Evolutionary conservation across 768 basidiomycete genomes (phyloP).

Genomic region (Inosperma sp.): DNA sequence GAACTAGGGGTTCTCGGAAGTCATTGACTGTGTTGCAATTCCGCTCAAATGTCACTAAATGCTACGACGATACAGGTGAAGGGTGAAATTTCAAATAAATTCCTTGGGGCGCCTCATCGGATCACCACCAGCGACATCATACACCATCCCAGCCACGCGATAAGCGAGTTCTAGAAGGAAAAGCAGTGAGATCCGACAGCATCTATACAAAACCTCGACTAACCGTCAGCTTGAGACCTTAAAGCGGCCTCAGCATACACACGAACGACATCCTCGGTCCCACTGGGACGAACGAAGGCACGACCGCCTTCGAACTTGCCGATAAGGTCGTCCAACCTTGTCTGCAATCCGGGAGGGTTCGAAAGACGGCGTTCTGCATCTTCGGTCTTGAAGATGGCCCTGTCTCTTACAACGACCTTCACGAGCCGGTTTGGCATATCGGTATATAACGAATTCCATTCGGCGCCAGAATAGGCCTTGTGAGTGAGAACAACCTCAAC

Average conservation of each 20-base stretch:
- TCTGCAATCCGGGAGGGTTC: constrained; percentile 75
- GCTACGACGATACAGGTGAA: no score
- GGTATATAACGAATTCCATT: constrained; percentile 91
- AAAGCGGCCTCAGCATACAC: constrained; percentile 91
- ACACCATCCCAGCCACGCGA: constrained; percentile 80
- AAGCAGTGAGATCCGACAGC: background rate
- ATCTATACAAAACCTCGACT: constrained; percentile 25
- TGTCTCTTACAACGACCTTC: constrained; percentile 83
- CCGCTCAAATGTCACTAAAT: background rate
- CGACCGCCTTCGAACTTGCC: constrained; percentile 77
- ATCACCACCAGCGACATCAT: constrained; percentile 80
- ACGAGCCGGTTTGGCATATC: constrained; percentile 94
- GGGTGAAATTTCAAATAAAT: constrained; percentile 49
- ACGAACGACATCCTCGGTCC: constrained; percentile 96
- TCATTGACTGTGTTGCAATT: no score
- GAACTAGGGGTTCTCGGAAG: no score
- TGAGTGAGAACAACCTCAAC: constrained; percentile 91
- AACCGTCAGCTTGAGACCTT: constrained; percentile 78
- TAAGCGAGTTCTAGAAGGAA: constrained; percentile 66
- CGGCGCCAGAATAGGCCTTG: constrained; percentile 72
- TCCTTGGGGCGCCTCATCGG: constrained; percentile 71
- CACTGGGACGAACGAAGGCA: constrained; percentile 93
- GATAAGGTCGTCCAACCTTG: constrained; percentile 75
- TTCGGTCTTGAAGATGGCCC: constrained; percentile 80
- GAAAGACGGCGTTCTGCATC: constrained; percentile 91